A percentile compares a stretch with the other conserved stretches of the same genome.
Evolutionary conservation across 768 basidiomycete species (phyloP).

Genomic region (Lyophyllum atratum): DNA sequence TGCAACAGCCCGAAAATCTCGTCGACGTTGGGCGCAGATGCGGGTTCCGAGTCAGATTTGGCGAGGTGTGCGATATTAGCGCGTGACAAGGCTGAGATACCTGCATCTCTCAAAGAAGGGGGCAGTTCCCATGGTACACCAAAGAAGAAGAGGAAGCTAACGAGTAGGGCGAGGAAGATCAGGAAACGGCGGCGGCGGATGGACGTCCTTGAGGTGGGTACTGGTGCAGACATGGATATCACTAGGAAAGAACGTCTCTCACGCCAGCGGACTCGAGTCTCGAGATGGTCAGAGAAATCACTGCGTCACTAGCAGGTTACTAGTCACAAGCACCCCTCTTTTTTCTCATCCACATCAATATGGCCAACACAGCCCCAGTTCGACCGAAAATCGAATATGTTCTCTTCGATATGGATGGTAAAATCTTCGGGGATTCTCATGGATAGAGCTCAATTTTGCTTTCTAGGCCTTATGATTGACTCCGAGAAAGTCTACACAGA

Average conservation of each 20-base stretch:
- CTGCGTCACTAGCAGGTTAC: too few species aligned
- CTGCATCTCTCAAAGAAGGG: conserved; percentile 33
- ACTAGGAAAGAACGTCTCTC: background rate
- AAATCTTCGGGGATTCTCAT: conserved; percentile 3
- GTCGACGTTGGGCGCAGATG: conserved; percentile 32
- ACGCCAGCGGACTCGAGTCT: background rate
- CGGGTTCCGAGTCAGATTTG: conserved; percentile 25
- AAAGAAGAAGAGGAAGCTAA: conserved; percentile 40
- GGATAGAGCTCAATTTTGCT: background rate
- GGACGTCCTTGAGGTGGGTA: conserved; percentile 16
- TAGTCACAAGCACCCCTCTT: background rate
- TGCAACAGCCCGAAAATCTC: conserved; percentile 77
- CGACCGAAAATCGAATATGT: conserved; percentile 54
- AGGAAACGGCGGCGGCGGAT: conserved; percentile 51
- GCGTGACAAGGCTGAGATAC: conserved; percentile 35
- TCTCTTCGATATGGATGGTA: conserved; percentile 77
- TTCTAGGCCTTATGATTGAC: conserved; percentile 70
- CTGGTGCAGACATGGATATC: conserved; percentile 19
- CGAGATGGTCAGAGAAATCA: background rate
- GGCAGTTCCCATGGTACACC: conserved; percentile 45
- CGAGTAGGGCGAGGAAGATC: conserved; percentile 36
- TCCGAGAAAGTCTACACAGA: conserved; percentile 76
- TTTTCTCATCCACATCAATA: conserved; percentile 5
- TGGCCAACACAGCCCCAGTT: conserved; percentile 12
- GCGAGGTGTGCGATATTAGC: conserved; percentile 41